Evolutionary conservation across 1,284 basidiomycete species (phyloP).

Genomic region (Grifola frondosa): DNA sequence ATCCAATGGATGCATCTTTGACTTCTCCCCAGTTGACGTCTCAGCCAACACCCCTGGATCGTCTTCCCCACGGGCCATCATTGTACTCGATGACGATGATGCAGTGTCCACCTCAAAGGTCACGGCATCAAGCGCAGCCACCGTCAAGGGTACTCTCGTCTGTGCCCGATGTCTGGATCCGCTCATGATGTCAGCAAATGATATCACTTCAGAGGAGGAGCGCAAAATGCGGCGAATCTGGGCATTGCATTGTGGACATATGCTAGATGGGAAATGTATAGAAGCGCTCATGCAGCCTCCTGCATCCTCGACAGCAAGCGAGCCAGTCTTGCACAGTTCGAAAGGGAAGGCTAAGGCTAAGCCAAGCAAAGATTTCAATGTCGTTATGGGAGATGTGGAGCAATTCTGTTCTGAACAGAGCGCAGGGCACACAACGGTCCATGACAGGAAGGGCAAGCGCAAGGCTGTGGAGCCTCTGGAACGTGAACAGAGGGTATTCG

Average conservation of each 20-base stretch:
- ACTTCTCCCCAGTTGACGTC: constrained; percentile 47
- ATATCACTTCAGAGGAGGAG: constrained; percentile 33
- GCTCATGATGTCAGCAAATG: constrained; percentile 41
- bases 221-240: constrained; percentile 50
- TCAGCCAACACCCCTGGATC: constrained; percentile 28
- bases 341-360: constrained; percentile 24
- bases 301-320: constrained; percentile 10
- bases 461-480: constrained; percentile 19
- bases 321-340: neutral
- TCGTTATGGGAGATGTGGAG: no score
- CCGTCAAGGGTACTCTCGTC: constrained; percentile 42
- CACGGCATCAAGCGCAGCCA: constrained; percentile 16
- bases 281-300: constrained; percentile 52
- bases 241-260: constrained; percentile 71
- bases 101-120: constrained; percentile 15
- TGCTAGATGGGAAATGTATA: constrained; percentile 74
- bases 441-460: constrained; percentile 20
- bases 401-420: no score
- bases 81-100: constrained; percentile 31
- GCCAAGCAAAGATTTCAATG: constrained; percentile 9
- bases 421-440: no score
- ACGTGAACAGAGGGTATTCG: constrained; percentile 2
- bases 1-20: constrained; percentile 59
- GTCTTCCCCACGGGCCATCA: constrained; percentile 34
- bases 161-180: constrained; percentile 64